phyloP scores from a whole-genome alignment of 805 yeast species.

The Metschnikowia noctiluminum region DNA sequence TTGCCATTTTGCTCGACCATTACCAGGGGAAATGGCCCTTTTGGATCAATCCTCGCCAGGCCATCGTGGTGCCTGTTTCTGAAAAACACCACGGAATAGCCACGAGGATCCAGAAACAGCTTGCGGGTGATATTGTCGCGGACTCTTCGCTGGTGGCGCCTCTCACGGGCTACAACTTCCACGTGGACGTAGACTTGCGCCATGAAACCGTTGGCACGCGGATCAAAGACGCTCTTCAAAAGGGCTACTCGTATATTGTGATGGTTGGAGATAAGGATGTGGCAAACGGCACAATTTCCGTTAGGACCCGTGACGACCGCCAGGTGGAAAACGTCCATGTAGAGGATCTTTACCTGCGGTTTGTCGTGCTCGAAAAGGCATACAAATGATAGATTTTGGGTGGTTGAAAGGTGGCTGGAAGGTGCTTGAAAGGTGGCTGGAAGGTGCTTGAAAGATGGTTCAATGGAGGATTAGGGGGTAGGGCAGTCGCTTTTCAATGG shows the following conservation, averaged over 20 bases:
- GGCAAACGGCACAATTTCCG: slow-evolving; percentile 52
- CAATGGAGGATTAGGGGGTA: too few species aligned
- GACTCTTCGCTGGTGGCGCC: slow-evolving; percentile 44
- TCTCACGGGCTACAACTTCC: slow-evolving; percentile 57
- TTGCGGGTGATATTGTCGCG: slow-evolving; percentile 44
- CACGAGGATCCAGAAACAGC: slow-evolving; percentile 37
- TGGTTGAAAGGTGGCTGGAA: neutral
- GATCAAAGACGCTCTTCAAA: slow-evolving; percentile 70
- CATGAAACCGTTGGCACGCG: slow-evolving; percentile 77
- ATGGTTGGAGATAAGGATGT: slow-evolving; percentile 87
- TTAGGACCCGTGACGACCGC: slow-evolving; percentile 56
- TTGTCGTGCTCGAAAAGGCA: slow-evolving; percentile 54
- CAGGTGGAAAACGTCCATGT: slow-evolving; percentile 41
- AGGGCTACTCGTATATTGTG: slow-evolving; percentile 76
- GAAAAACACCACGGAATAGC: slow-evolving; percentile 59
- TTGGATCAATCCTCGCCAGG: slow-evolving; percentile 94
- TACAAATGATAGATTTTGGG: slow-evolving; percentile 24
- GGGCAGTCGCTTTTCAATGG: too few species aligned
- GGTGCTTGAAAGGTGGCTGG: too few species aligned
- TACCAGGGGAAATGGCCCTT: slow-evolving; percentile 95
- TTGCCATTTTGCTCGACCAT: slow-evolving; percentile 88
- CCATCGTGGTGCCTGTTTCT: slow-evolving; percentile 76
- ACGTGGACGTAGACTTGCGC: slow-evolving; percentile 73
- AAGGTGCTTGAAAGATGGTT: too few species aligned
- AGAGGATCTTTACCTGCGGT: slow-evolving; percentile 51